These are phyloP conservation scores for Cyclotella sp. DNA, from an alignment of 108 stramenopile species.

Conservation along the genomic window DNA sequence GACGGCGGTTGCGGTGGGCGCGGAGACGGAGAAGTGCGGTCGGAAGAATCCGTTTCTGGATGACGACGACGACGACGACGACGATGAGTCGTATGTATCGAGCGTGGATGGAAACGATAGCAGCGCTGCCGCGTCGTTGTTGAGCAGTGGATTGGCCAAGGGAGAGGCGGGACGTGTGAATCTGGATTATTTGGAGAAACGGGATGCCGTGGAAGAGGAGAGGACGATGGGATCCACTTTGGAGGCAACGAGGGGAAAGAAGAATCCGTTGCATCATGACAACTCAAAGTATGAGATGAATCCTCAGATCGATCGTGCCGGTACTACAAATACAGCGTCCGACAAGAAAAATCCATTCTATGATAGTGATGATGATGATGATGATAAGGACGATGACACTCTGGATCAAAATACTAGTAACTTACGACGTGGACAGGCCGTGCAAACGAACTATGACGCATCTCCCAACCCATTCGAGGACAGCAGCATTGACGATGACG, in stretches of 20 bases:
- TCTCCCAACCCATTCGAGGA: constrained; percentile 3
- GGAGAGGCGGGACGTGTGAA: neutral
- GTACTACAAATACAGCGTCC: neutral
- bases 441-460: neutral
- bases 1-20: too few species aligned
- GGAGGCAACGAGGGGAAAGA: too few species aligned
- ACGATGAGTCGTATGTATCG: neutral
- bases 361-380: constrained; percentile 29
- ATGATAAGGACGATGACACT: constrained; percentile 8
- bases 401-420: neutral
- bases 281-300: neutral
- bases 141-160: constrained; percentile 1
- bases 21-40: too few species aligned
- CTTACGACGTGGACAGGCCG: neutral
- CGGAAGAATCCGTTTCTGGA: neutral
- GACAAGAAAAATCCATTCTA: constrained; percentile 19
- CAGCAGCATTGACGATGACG: neutral
- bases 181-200: neutral
- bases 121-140: neutral
- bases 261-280: neutral
- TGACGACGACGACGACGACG: neutral
- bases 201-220: neutral
- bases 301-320: too few species aligned
- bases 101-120: neutral
- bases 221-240: neutral